phyloP scores from a whole-genome alignment of 805 yeast species.

The Barnettozyma sp. region DNA sequence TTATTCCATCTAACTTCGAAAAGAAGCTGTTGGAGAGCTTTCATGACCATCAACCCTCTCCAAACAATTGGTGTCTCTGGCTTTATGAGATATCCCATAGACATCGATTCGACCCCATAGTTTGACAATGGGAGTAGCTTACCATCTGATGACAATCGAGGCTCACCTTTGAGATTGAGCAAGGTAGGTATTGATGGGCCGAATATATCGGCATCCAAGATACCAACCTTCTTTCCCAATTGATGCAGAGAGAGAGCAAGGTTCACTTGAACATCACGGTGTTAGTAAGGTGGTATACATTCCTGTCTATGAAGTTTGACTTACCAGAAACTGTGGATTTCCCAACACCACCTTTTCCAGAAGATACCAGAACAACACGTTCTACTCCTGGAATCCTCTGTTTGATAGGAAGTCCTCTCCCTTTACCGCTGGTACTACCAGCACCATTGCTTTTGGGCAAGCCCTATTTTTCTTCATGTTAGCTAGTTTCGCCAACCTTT shows the following conservation, averaged over 20 bases:
- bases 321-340: constrained; percentile 56
- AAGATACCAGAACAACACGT: constrained; percentile 59
- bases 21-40: constrained; percentile 76
- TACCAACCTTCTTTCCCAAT: constrained; percentile 52
- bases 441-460: constrained; percentile 19
- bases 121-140: constrained; percentile 59
- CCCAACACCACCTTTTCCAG: constrained; percentile 84
- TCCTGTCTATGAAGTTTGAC: too few species aligned
- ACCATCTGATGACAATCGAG: constrained; percentile 45
- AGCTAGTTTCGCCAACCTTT: too few species aligned
- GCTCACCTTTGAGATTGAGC: constrained; percentile 64
- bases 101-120: constrained; percentile 78
- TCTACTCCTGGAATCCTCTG: constrained; percentile 53
- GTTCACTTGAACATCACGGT: too few species aligned
- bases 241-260: constrained; percentile 54
- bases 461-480: too few species aligned
- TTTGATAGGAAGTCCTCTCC: constrained; percentile 49
- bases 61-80: constrained; percentile 71
- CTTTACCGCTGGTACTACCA: constrained; percentile 27
- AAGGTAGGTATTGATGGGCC: constrained; percentile 80
- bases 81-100: constrained; percentile 74
- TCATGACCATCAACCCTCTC: constrained; percentile 85
- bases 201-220: constrained; percentile 75
- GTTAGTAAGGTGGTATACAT: too few species aligned
- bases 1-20: constrained; percentile 74